These are phyloP conservation scores for Albizia julibrissin DNA, from an alignment of 306 rosid genomes.

Conservation along the genomic window DNA sequence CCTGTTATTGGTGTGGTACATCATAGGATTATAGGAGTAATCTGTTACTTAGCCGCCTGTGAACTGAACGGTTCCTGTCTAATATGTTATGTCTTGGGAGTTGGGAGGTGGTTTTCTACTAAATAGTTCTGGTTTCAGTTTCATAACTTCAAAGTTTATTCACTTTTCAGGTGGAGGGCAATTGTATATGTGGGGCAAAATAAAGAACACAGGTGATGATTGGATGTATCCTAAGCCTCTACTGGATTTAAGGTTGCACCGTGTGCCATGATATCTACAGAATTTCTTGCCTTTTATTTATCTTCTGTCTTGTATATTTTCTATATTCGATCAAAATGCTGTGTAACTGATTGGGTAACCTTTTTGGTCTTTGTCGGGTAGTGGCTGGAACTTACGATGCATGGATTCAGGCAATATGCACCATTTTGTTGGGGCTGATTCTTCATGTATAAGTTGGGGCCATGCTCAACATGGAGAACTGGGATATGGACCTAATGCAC, in stretches of 20 bases:
- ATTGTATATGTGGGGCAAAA: slow-evolving; percentile 96
- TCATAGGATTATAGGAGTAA: background rate
- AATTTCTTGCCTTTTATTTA: background rate
- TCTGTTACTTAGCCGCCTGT: background rate
- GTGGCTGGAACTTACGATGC: slow-evolving; percentile 97
- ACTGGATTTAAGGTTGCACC: slow-evolving; percentile 87
- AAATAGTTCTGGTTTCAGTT: slow-evolving; percentile 4
- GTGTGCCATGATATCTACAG: slow-evolving; percentile 12
- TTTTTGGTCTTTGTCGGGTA: slow-evolving; percentile 28
- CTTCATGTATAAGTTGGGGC: slow-evolving; percentile 99
- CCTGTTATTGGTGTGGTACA: background rate
- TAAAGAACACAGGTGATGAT: slow-evolving; percentile 89
- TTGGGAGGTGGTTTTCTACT: background rate
- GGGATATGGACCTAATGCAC: slow-evolving; percentile 95
- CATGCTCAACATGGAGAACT: slow-evolving; percentile 95
- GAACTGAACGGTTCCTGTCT: background rate
- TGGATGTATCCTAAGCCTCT: slow-evolving; percentile 99
- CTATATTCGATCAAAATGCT: slow-evolving; percentile 1
- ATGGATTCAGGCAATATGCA: slow-evolving; percentile 99
- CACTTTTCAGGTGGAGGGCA: slow-evolving; percentile 85
- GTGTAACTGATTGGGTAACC: slow-evolving; percentile 25
- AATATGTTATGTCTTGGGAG: background rate
- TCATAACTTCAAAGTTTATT: background rate
- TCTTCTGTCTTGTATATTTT: background rate
- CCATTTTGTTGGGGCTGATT: slow-evolving; percentile 97